Evolutionary conservation across 306 rosid species (phyloP), one percentile per base, ranked within the genome.

Genomic region (Cercis canadensis): DNA sequence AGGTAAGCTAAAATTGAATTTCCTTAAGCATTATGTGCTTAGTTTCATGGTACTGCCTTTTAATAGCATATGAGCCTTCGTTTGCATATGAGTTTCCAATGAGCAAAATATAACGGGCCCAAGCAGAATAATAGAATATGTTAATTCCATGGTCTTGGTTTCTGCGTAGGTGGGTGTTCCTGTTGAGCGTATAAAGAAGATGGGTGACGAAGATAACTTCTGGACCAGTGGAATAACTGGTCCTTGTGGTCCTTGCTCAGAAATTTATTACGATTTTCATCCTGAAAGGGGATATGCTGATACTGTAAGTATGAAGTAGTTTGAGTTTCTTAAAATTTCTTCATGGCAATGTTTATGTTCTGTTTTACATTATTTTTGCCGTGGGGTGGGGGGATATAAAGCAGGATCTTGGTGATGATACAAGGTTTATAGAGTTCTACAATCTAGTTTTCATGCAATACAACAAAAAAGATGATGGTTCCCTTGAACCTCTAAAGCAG

Each of bases 221-320:
- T 92, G 98, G 96, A 86, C 88, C 17, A 92, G 96, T 79, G 98
- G 98, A 74, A 88, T 69, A 15, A 80, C 96, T 4, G 98, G 96
- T 61, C 98, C 98, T n/a, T 92, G 98, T 36, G 96, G 98, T 67
- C 96, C 98, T 17, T 92, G 98, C 87, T 92, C 96, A 3, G 98
- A 92, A 92, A 74, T 92, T 67, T 92, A 92, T 82, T 92, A 90
- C 64, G 96, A 92, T 83, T 90, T 92, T 80, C 96, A 86, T 76
- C 96, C 98, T 68, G 91, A 90, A 71, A 82, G 82, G 80, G 96
- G 98, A 73, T 61, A 82, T 76, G 47, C 62, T 37, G 84, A 85
- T 75, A 77, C 82, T 19, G 97, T 92, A 82, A 21, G 92, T 80
- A 75, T 56, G 4, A 21, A 59, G 18, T 13, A 13, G 52, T 70